Evolutionary conservation across 164 flowering plant species (phyloP).

Genomic region (Annona cherimola): DNA sequence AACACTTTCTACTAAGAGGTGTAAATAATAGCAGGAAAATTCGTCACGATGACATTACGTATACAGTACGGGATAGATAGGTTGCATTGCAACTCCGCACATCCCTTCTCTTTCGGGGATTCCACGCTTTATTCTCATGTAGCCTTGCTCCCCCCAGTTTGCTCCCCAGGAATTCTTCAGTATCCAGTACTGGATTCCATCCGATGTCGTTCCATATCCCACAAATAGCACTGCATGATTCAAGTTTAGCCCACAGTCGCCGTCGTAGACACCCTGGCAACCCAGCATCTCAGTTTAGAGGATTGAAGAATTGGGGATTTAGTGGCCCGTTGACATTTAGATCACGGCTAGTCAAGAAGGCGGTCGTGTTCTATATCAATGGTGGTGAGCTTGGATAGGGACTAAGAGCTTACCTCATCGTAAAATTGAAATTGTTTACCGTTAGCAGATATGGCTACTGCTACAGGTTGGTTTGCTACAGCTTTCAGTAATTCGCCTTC

Average conservation of each 20-base stretch:
- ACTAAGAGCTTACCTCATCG: not conserved
- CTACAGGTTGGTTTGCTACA: not conserved
- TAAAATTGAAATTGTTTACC: not conserved
- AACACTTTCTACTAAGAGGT: too few relatives aligned
- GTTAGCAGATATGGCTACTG: not conserved
- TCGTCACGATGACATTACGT: not conserved
- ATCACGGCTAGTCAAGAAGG: too few relatives aligned
- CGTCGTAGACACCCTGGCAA: not conserved
- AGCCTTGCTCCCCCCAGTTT: not conserved
- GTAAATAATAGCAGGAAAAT: too few relatives aligned
- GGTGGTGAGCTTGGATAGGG: too few relatives aligned
- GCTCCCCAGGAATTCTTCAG: conserved; percentile 16
- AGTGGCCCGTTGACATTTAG: too few relatives aligned
- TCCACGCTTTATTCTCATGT: not conserved
- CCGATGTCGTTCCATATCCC: conserved; percentile 5
- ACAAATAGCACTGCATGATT: conserved; percentile 9
- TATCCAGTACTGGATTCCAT: conserved; percentile 14
- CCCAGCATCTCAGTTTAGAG: too few relatives aligned
- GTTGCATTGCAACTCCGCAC: not conserved
- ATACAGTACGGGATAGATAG: not conserved
- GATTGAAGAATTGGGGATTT: too few relatives aligned
- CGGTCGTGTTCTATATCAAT: too few relatives aligned
- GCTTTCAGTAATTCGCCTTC: not conserved
- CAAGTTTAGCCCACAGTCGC: not conserved
- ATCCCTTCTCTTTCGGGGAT: not conserved